Percentiles rank a stretch among this genome's conserved stretches.
phyloP scores from a whole-genome alignment of 75 land plant genomes.

The Pinus albicaulis region DNA sequence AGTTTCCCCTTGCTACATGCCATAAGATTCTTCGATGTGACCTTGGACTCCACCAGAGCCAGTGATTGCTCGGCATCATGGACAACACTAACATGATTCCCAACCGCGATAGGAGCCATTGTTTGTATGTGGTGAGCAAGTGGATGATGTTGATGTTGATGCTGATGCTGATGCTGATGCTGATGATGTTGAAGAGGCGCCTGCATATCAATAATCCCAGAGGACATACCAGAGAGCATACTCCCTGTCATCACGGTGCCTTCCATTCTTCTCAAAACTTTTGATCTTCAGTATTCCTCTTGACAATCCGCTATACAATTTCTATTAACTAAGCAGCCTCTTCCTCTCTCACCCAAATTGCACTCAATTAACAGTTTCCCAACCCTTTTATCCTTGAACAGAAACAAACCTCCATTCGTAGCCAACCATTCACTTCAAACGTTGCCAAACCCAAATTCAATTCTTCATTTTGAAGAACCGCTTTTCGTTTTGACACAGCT shows the following conservation, averaged over 20 bases:
- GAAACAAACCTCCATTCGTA: not conserved
- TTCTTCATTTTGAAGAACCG: not conserved
- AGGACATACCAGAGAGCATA: slow-evolving; percentile 16
- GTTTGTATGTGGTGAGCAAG: slow-evolving; percentile 13
- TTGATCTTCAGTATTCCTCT: not conserved
- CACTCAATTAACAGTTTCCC: not conserved
- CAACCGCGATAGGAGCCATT: slow-evolving; percentile 13
- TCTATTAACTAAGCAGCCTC: not conserved
- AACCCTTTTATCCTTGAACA: not conserved
- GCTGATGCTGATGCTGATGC: slow-evolving; percentile 23
- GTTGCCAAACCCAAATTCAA: not conserved
- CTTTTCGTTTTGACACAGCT: not conserved
- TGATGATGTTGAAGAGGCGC: slow-evolving; percentile 11
- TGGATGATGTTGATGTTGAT: slow-evolving; percentile 11
- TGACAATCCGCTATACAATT: not conserved
- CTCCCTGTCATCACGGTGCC: slow-evolving; percentile 12
- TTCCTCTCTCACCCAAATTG: not conserved
- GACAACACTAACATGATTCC: slow-evolving; percentile 7
- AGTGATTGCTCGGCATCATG: not conserved
- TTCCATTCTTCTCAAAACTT: slow-evolving; percentile 14
- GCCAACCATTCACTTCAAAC: not conserved
- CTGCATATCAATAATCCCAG: slow-evolving; percentile 14
- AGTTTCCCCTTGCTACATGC: not conserved
- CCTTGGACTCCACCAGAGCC: not conserved
- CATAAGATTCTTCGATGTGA: not conserved